phyloP scores from a whole-genome alignment of 352 stramenopile species.

The Globisporangium ultimum region DNA sequence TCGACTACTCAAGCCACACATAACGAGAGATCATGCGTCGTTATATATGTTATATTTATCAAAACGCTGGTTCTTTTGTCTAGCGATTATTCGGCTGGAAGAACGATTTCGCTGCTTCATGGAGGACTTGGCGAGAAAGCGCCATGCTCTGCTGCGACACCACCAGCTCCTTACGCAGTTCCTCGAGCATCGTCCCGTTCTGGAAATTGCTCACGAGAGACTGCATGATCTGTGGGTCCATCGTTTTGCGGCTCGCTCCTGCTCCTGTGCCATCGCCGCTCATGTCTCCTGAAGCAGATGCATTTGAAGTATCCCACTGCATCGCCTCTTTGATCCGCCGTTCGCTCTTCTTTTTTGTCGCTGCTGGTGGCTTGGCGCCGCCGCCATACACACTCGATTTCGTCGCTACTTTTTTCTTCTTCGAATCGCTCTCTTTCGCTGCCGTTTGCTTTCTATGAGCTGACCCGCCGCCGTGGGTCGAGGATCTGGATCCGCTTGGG shows the following conservation, averaged over 20 bases:
- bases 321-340: slow-evolving; percentile 17
- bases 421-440: slow-evolving; percentile 15
- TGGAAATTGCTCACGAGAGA: slow-evolving; percentile 70
- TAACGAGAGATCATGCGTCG: neutral
- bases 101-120: slow-evolving; percentile 67
- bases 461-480: slow-evolving; percentile 12
- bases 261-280: slow-evolving; percentile 11
- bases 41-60: neutral
- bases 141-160: slow-evolving; percentile 70
- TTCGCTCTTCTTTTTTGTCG: slow-evolving; percentile 32
- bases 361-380: slow-evolving; percentile 26
- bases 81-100: slow-evolving; percentile 33
- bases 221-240: slow-evolving; percentile 65
- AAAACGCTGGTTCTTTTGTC: slow-evolving; percentile 2
- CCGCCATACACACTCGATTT: slow-evolving; percentile 31
- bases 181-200: slow-evolving; percentile 56
- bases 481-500: neutral
- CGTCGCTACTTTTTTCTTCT: slow-evolving; percentile 28
- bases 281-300: slow-evolving; percentile 6
- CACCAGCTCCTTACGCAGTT: slow-evolving; percentile 61
- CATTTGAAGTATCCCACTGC: slow-evolving; percentile 16
- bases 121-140: slow-evolving; percentile 54
- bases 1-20: slow-evolving; percentile 28
- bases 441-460: slow-evolving; percentile 3
- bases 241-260: slow-evolving; percentile 23